Percentiles rank a stretch among this genome's conserved stretches.
Conservation (phyloP, 768 basidiomycete genomes). For the Jaapia argillacea region DNA sequence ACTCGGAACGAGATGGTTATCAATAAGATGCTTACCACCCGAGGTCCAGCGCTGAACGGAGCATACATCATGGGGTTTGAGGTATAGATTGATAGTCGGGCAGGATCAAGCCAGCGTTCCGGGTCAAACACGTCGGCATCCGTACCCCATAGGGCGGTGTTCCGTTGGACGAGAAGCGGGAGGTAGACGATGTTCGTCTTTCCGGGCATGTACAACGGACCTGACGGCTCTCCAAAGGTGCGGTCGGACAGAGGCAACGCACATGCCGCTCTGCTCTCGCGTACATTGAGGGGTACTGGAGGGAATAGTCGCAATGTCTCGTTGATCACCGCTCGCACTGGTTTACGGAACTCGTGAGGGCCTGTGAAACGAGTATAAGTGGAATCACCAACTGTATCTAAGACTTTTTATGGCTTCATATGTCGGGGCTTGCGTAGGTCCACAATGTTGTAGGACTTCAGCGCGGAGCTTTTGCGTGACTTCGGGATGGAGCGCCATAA, state of each 20-base stretch:
- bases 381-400: constrained; percentile 47
- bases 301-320: constrained; percentile 74
- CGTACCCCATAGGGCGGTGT: constrained; percentile 57
- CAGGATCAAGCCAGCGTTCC: constrained; percentile 63
- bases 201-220: constrained; percentile 50
- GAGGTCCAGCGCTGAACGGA: constrained; percentile 68
- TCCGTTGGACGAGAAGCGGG: constrained; percentile 57
- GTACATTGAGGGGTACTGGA: constrained; percentile 65
- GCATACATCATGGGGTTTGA: constrained; percentile 60
- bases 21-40: constrained; percentile 25
- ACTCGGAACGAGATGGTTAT: background rate
- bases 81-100: constrained; percentile 37
- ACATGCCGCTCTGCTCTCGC: constrained; percentile 44
- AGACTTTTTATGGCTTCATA: constrained; percentile 48
- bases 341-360: constrained; percentile 10
- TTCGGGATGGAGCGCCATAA: constrained; percentile 56
- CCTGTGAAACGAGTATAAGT: constrained; percentile 2
- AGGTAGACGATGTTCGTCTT: constrained; percentile 48
- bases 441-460: constrained; percentile 52
- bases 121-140: constrained; percentile 75
- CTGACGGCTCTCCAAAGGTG: constrained; percentile 28
- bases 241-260: constrained; percentile 41
- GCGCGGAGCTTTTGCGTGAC: constrained; percentile 40
- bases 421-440: constrained; percentile 34
- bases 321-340: constrained; percentile 70